Evolutionary conservation across 2,329 filamentous ascomycete genomes (phyloP), one percentile per base, ranked within the genome.

Genomic region (Cryphonectria radicalis): DNA sequence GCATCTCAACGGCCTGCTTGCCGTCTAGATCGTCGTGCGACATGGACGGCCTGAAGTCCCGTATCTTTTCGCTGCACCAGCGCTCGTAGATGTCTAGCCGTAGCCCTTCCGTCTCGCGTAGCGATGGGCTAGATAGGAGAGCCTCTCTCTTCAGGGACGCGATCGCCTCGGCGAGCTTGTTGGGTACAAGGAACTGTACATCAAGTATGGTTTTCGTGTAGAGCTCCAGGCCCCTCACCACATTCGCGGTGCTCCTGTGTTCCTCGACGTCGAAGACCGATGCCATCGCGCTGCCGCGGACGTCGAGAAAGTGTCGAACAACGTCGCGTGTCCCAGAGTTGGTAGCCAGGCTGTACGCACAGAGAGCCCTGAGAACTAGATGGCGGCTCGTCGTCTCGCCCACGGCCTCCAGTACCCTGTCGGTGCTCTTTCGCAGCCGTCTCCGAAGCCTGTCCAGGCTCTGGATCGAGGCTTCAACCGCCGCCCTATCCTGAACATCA

Each of bases 41-140:
- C 50, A 97, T 92, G 82, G 94, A 97, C 0, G 95, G 95, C 0
- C 91, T 95, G 78, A 97, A 98, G 74, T 92, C 92, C 63, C 89
- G 89, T 59, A 97, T 92, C 72, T 97, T 93, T 10, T 94, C 90
- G 25, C 92, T 88, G 73, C 96, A 92, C 92, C 94, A 97, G 28
- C 87, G 87, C 74, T 91, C 89, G 76, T 93, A 90, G 13, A 96
- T 82, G 77, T 97, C 94, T 37, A 98, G 82, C 50, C 92, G 89
- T 17, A 97, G 82, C 22, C 91, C 91, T 74, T 93, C 89, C 1
- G 96, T 80, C 0, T 83, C 81, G 68, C 87, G 86, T 25, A 98
- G 83, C 1, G 90, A 86, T 1, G 86, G 81, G 78, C 97, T 93
- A n/a, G 89, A 88, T 3, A 98, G 82, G 17, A 98, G 83, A 0